Evolutionary conservation across 1,284 basidiomycete species (phyloP).

Genomic region (Kalmanozyma brasiliensis): DNA sequence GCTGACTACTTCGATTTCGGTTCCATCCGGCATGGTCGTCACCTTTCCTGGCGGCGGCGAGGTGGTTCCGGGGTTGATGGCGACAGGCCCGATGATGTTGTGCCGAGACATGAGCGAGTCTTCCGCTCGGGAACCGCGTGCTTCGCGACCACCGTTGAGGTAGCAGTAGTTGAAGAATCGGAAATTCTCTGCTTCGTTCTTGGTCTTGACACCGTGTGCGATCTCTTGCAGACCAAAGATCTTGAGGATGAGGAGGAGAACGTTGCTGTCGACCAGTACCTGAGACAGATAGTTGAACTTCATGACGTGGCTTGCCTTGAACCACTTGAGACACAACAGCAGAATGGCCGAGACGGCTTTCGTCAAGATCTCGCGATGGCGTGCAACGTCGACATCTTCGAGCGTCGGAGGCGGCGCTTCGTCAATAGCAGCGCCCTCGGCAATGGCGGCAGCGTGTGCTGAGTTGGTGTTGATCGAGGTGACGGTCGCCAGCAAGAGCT

Average conservation of each 20-base stretch:
- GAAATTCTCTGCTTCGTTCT: slow-evolving; percentile 80
- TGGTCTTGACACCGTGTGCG: slow-evolving; percentile 81
- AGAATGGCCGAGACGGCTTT: slow-evolving; percentile 97
- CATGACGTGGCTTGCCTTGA: slow-evolving; percentile 90
- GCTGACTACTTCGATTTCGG: slow-evolving; percentile 79
- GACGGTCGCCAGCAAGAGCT: slow-evolving; percentile 64
- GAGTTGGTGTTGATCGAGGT: slow-evolving; percentile 64
- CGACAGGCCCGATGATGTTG: slow-evolving; percentile 53
- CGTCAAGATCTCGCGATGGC: slow-evolving; percentile 96
- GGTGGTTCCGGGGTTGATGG: slow-evolving; percentile 44
- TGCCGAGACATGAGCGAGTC: slow-evolving; percentile 60
- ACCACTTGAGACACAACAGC: slow-evolving; percentile 92
- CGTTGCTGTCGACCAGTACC: slow-evolving; percentile 93
- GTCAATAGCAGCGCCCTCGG: slow-evolving; percentile 58
- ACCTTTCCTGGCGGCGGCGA: slow-evolving; percentile 38
- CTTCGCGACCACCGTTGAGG: slow-evolving; percentile 71
- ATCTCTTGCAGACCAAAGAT: slow-evolving; percentile 98
- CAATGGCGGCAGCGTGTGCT: slow-evolving; percentile 61
- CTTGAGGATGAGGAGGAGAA: slow-evolving; percentile 90
- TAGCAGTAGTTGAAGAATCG: slow-evolving; percentile 97
- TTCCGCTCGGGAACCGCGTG: slow-evolving; percentile 65
- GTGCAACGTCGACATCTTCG: slow-evolving; percentile 93
- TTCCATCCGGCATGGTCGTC: slow-evolving; percentile 40
- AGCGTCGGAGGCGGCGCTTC: slow-evolving; percentile 78
- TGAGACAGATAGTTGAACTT: slow-evolving; percentile 98